A percentile compares a stretch with the other conserved stretches of the same genome.
These are phyloP conservation scores for Termitomyces sp. DNA, from an alignment of 768 basidiomycete species.

Conservation along the genomic window DNA sequence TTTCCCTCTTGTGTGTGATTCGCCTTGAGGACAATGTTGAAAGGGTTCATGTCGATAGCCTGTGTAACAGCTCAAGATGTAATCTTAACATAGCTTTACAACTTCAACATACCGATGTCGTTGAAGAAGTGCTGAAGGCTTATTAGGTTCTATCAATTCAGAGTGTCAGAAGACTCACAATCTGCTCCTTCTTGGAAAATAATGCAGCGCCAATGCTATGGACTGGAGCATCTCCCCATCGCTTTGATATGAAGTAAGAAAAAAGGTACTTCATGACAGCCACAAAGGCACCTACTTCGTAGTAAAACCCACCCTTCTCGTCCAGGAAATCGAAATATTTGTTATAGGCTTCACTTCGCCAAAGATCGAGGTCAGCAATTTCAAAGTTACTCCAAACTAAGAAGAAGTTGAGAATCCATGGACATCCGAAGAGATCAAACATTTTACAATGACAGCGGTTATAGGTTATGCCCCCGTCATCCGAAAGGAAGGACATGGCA, in stretches of 20 bases:
- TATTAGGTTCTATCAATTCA: background rate
- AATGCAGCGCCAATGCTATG: slow-evolving; percentile 90
- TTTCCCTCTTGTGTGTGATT: slow-evolving; percentile 68
- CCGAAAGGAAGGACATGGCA: slow-evolving; percentile 76
- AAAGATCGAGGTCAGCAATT: slow-evolving; percentile 80
- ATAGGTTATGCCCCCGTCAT: slow-evolving; percentile 68
- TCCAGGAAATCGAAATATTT: slow-evolving; percentile 85
- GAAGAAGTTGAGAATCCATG: background rate
- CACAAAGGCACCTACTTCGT: slow-evolving; percentile 47
- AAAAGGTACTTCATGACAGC: background rate
- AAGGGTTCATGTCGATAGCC: slow-evolving; percentile 89
- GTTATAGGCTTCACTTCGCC: slow-evolving; percentile 77
- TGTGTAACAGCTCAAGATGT: background rate
- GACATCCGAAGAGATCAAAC: background rate
- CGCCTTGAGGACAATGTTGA: slow-evolving; percentile 85
- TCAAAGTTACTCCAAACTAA: slow-evolving; percentile 94
- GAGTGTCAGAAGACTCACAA: slow-evolving; percentile 30
- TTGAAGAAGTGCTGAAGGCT: slow-evolving; percentile 74
- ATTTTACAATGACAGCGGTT: slow-evolving; percentile 70
- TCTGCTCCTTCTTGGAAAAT: slow-evolving; percentile 82
- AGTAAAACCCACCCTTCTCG: slow-evolving; percentile 79
- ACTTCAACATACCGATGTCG: slow-evolving; percentile 56
- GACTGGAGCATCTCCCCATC: slow-evolving; percentile 92
- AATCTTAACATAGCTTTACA: background rate
- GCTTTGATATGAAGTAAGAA: slow-evolving; percentile 29